Evolutionary conservation across 306 rosid species (phyloP), one percentile per base, ranked within the genome.

Genomic region (Cucurbita pepo): DNA sequence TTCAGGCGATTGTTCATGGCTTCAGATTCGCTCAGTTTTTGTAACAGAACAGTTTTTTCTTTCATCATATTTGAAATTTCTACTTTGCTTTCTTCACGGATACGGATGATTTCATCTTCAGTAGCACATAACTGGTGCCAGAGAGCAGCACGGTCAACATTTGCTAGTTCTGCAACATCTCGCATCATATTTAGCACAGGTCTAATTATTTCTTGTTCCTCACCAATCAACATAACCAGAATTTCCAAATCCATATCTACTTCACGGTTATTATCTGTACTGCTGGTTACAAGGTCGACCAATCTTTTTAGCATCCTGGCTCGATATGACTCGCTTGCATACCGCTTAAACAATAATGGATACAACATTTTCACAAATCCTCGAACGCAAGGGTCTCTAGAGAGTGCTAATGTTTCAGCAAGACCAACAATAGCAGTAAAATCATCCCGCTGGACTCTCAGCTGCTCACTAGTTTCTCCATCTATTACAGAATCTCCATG

Each of bases 71-170:
- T 84, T 54, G 95, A 83, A 75, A 82, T 81, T 80, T 95, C 99
- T 38, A 78, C 82, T 84, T 88, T 88, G 83, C 75, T 79, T 84
- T 89, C 95, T 69, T 91, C 95, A 73, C 93, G 90, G 43, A 82
- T 54, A 3, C 81, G 91, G 45, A 86, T 70, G 69, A 88, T 91
- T 80, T 95, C 99, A 79, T 95, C 95, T 81, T 91, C 97, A 79
- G 86, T 89, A 9, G 97, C 89, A 79, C 97, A 95, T 77, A 95
- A 80, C 83, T 91, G 95, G 79, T 95, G 97, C 99, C 97, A 91
- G 61, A 91, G 87, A 73, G 96, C 96, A 76, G 97, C 96, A 69
- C 99, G 89, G 77, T 91, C 93, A 45, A 89, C 95, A 77, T 89
- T 91, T 69, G 96, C 96, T 73, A 89, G 91, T 77, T 91, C 97